Percentiles rank a stretch among this genome's conserved stretches.
Conservation (phyloP, 2,329 filamentous ascomycete species). For the Penicillium sp. region DNA sequence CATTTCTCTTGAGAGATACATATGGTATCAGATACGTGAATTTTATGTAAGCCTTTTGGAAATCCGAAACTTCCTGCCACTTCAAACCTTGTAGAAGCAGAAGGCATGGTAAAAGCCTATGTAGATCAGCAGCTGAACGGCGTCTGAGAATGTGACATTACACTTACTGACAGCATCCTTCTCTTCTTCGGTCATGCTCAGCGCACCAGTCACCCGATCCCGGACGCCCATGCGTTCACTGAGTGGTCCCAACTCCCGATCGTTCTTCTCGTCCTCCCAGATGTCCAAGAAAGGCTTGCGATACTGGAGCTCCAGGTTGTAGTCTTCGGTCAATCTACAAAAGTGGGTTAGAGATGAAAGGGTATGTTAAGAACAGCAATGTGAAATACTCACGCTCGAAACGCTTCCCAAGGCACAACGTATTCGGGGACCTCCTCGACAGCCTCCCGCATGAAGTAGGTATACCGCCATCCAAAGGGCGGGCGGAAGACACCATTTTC, state of each 20-base stretch:
- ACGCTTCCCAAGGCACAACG: conserved; percentile 96
- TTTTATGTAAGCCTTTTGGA: too few species aligned
- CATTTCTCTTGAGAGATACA: too few species aligned
- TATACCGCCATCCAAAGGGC: conserved; percentile 97
- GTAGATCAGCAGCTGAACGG: conserved; percentile 14
- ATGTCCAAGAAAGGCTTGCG: conserved; percentile 87
- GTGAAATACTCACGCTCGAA: conserved; percentile 62
- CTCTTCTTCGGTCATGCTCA: conserved; percentile 79
- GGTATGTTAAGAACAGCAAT: background rate
- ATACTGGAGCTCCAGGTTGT: conserved; percentile 93
- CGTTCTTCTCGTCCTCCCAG: conserved; percentile 87
- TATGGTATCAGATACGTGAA: too few species aligned
- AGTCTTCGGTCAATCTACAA: conserved; percentile 75
- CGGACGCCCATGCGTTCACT: conserved; percentile 96
- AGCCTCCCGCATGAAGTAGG: conserved; percentile 91
- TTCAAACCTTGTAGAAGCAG: conserved; percentile 95
- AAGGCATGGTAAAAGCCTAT: conserved; percentile 82
- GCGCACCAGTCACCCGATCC: conserved; percentile 61
- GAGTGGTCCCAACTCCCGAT: conserved; percentile 72
- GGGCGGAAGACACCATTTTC: conserved; percentile 88
- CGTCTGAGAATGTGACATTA: background rate
- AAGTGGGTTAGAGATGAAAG: conserved; percentile 9
- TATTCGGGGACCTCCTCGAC: conserved; percentile 97
- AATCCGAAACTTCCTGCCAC: too few species aligned
- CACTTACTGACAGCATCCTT: conserved; percentile 74